Conservation (phyloP, 2,329 filamentous ascomycete genomes). For the Fusarium nygamai region DNA sequence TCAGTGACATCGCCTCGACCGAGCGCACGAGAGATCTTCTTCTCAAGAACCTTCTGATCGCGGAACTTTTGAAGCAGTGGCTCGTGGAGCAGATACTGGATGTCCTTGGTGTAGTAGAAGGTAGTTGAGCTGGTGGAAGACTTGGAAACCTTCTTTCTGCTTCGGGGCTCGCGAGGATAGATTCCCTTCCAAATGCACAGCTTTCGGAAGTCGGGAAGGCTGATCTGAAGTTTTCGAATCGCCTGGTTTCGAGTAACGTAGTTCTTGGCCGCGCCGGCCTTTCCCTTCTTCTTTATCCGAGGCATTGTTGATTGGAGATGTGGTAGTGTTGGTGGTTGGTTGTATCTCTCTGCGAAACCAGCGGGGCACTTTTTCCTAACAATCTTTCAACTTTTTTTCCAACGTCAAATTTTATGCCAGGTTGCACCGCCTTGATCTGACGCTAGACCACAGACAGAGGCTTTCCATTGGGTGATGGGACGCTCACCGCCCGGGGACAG, state of each 20-base stretch:
- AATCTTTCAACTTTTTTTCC: slow-evolving; percentile 48
- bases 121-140: slow-evolving; percentile 90
- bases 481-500: slow-evolving; percentile 18
- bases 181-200: slow-evolving; percentile 99
- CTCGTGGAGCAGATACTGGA: slow-evolving; percentile 97
- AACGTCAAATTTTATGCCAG: slow-evolving; percentile 49
- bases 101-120: slow-evolving; percentile 93
- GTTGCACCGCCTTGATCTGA: slow-evolving; percentile 40
- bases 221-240: slow-evolving; percentile 97
- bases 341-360: slow-evolving; percentile 34
- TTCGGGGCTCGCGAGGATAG: slow-evolving; percentile 95
- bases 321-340: slow-evolving; percentile 30
- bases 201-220: slow-evolving; percentile 94
- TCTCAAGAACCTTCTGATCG: slow-evolving; percentile 95
- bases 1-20: slow-evolving; percentile 91
- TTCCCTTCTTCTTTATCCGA: slow-evolving; percentile 91
- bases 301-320: slow-evolving; percentile 61
- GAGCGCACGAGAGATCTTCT: slow-evolving; percentile 94
- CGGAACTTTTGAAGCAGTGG: slow-evolving; percentile 94
- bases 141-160: slow-evolving; percentile 96
- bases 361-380: slow-evolving; percentile 48
- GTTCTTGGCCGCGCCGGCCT: slow-evolving; percentile 94
- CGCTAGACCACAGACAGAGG: neutral
- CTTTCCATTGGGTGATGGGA: slow-evolving; percentile 1
- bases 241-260: slow-evolving; percentile 98